Evolutionary conservation across 2,329 filamentous ascomycete genomes (phyloP).

Genomic region (Neocatenulostroma microsporum): DNA sequence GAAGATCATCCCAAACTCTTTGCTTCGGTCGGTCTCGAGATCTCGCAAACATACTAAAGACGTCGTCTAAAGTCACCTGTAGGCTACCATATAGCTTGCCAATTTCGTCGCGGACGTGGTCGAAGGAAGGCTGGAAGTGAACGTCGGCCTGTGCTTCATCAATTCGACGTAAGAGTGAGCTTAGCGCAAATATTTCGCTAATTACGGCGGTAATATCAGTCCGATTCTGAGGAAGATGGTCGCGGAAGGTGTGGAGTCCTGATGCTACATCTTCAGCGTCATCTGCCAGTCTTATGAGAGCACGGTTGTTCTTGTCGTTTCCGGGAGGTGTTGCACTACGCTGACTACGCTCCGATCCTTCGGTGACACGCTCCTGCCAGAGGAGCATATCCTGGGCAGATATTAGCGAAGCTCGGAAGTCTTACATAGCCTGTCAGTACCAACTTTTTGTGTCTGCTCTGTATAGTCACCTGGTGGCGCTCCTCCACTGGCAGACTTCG

Average conservation of each 20-base stretch:
- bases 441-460: too few species aligned
- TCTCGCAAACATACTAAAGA: slow-evolving; percentile 41
- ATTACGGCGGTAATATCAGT: slow-evolving; percentile 49
- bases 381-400: too few species aligned
- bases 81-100: slow-evolving; percentile 43
- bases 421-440: too few species aligned
- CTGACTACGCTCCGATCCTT: too few species aligned
- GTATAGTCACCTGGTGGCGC: too few species aligned
- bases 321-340: too few species aligned
- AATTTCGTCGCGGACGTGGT: slow-evolving; percentile 40
- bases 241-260: slow-evolving; percentile 44
- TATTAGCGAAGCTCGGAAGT: too few species aligned
- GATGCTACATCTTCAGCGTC: slow-evolving; percentile 47
- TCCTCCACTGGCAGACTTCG: too few species aligned
- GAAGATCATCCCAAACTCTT: slow-evolving; percentile 45
- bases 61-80: slow-evolving; percentile 45
- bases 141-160: slow-evolving; percentile 37
- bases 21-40: slow-evolving; percentile 35
- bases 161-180: slow-evolving; percentile 42
- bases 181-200: slow-evolving; percentile 48
- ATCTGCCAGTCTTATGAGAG: slow-evolving; percentile 36
- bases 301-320: too few species aligned
- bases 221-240: slow-evolving; percentile 43
- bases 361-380: too few species aligned
- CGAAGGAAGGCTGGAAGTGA: slow-evolving; percentile 32